Evolutionary conservation across 2,329 filamentous ascomycete genomes (phyloP).

Genomic region (Gaeumannomyces tritici): DNA sequence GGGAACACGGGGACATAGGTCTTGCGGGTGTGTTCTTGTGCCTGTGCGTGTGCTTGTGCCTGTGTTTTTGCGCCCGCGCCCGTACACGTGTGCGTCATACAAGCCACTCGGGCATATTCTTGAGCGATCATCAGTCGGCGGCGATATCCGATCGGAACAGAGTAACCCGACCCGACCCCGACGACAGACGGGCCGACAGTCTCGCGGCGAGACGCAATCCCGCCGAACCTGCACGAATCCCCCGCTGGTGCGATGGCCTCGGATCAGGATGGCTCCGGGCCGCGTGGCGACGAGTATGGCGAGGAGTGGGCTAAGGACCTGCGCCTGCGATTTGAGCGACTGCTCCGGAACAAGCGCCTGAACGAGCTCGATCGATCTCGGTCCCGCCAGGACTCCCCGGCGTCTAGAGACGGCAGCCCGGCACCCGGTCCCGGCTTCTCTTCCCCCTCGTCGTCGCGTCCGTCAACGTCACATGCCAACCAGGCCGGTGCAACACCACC

Average conservation of each 20-base stretch:
- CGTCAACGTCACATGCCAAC: constrained; percentile 6
- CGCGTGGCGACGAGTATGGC: constrained; percentile 38
- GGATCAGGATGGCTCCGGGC: constrained; percentile 11
- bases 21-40: neutral
- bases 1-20: neutral
- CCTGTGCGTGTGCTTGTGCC: neutral
- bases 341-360: constrained; percentile 79
- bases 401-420: constrained; percentile 37
- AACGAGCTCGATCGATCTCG: constrained; percentile 67
- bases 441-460: constrained; percentile 19
- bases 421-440: constrained; percentile 34
- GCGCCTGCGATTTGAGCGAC: constrained; percentile 74
- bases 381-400: constrained; percentile 48
- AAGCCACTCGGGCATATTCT: neutral
- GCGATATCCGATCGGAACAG: neutral
- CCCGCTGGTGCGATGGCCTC: constrained; percentile 17
- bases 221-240: neutral
- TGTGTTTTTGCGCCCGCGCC: neutral
- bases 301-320: constrained; percentile 72
- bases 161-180: neutral
- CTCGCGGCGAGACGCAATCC: neutral
- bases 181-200: neutral
- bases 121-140: neutral
- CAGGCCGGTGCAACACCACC: constrained; percentile 26
- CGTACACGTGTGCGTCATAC: neutral